A percentile compares a stretch with the other conserved stretches of the same genome.
Conservation (phyloP, 768 basidiomycete genomes). For the Hypsizygus marmoreus region DNA sequence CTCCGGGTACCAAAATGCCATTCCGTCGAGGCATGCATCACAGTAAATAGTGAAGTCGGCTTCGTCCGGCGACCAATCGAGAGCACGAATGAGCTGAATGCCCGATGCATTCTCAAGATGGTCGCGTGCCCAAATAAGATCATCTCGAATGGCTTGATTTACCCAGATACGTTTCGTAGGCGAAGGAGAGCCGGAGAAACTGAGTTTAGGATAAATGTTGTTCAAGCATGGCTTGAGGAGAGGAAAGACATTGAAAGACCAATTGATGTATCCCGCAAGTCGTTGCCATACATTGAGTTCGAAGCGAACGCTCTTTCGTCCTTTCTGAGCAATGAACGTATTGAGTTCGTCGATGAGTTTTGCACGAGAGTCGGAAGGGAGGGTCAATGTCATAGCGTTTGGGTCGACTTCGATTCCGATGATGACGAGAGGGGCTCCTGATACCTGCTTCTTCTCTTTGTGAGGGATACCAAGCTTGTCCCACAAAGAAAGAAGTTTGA, state of each 20-base stretch:
- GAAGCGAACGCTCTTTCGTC: too few relatives aligned
- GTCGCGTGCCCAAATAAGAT: slow-evolving; percentile 30
- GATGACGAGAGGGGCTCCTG: too few relatives aligned
- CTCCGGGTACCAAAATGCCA: slow-evolving; percentile 26
- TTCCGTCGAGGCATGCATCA: slow-evolving; percentile 22
- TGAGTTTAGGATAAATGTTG: slow-evolving; percentile 32
- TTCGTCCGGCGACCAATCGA: slow-evolving; percentile 14
- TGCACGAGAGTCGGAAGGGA: too few relatives aligned
- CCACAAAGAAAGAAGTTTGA: too few relatives aligned
- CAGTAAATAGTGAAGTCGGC: slow-evolving; percentile 19
- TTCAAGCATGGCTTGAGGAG: slow-evolving; percentile 32
- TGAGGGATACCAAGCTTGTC: too few relatives aligned
- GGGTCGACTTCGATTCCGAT: too few relatives aligned
- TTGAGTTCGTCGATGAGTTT: too few relatives aligned
- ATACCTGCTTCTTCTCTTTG: too few relatives aligned
- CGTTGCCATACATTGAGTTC: too few relatives aligned
- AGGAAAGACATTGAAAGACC: slow-evolving; percentile 42
- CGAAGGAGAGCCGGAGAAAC: neutral
- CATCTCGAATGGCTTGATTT: slow-evolving; percentile 20
- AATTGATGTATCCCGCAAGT: slow-evolving; percentile 40
- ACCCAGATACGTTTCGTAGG: slow-evolving; percentile 20
- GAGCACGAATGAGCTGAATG: slow-evolving; percentile 19
- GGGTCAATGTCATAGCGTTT: too few relatives aligned
- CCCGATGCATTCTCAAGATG: slow-evolving; percentile 20
- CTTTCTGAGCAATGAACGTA: too few relatives aligned